These are phyloP conservation scores for Platanus orientalis DNA, from an alignment of 164 flowering plant species.

Conservation along the genomic window DNA sequence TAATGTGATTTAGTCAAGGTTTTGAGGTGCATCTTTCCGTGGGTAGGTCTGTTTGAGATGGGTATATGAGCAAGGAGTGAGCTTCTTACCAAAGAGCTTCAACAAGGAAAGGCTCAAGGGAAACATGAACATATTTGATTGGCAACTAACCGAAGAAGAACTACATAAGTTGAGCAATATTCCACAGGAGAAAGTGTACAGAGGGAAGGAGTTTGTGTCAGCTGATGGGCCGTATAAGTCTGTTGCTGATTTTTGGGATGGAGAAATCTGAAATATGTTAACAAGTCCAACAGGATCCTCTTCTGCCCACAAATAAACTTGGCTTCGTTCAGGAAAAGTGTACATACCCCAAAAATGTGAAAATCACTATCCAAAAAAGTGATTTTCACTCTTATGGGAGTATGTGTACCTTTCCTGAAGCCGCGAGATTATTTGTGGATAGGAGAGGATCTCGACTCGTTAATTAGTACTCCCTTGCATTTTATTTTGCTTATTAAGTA, in stretches of 20 bases:
- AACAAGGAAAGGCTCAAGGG: constrained; percentile 23
- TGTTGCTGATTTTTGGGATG: constrained; percentile 34
- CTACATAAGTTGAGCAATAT: constrained; percentile 16
- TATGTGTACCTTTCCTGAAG: too few species aligned
- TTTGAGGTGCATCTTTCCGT: neutral
- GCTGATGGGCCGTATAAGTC: constrained; percentile 25
- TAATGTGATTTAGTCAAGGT: too few species aligned
- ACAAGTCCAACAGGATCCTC: too few species aligned
- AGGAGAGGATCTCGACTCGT: too few species aligned
- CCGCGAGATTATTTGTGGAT: too few species aligned
- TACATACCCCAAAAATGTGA: too few species aligned
- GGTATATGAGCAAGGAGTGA: constrained; percentile 32
- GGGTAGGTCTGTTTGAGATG: constrained; percentile 30
- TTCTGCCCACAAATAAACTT: too few species aligned
- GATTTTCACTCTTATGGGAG: too few species aligned
- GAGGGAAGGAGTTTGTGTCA: constrained; percentile 10
- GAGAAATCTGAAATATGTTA: constrained; percentile 27
- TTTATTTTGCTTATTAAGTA: too few species aligned
- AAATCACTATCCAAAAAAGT: too few species aligned
- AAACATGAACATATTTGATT: constrained; percentile 29
- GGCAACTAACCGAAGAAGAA: constrained; percentile 30
- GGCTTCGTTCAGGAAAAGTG: too few species aligned
- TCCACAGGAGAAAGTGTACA: constrained; percentile 16
- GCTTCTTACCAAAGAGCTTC: constrained; percentile 29
- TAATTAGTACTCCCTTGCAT: too few species aligned